Conservation (phyloP, 768 basidiomycete species). For the Phaffia tasmanica region DNA sequence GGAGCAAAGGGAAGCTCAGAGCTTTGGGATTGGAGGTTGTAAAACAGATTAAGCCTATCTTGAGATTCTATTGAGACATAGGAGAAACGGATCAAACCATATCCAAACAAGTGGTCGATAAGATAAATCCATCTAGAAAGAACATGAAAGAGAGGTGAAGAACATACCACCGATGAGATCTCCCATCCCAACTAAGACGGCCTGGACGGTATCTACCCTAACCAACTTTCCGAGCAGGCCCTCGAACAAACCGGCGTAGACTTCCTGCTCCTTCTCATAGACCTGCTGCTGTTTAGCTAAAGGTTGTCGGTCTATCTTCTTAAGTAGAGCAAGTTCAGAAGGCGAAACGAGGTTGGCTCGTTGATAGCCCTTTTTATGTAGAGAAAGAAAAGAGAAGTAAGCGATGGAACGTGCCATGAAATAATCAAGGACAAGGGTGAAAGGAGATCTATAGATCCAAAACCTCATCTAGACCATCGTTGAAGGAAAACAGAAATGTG, state of each 20-base stretch:
- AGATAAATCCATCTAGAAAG: neutral
- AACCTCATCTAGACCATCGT: neutral
- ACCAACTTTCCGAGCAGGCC: slow-evolving; percentile 75
- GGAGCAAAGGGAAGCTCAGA: slow-evolving; percentile 70
- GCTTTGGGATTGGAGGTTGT: slow-evolving; percentile 29
- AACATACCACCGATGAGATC: slow-evolving; percentile 70
- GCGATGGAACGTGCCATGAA: neutral
- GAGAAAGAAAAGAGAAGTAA: neutral
- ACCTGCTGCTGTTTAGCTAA: slow-evolving; percentile 54
- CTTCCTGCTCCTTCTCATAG: slow-evolving; percentile 66
- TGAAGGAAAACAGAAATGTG: neutral
- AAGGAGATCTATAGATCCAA: slow-evolving; percentile 2
- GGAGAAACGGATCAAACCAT: neutral
- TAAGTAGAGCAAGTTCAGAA: slow-evolving; percentile 76
- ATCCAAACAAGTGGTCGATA: neutral
- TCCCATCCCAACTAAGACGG: slow-evolving; percentile 70
- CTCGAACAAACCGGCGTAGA: slow-evolving; percentile 80
- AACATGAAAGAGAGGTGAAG: no score
- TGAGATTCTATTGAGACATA: slow-evolving; percentile 19
- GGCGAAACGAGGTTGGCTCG: slow-evolving; percentile 77
- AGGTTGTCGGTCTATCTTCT: slow-evolving; percentile 76
- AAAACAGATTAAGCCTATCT: slow-evolving; percentile 34
- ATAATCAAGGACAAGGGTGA: slow-evolving; percentile 1
- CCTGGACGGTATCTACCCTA: slow-evolving; percentile 77
- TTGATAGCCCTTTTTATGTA: slow-evolving; percentile 71